phyloP scores from a whole-genome alignment of 257 asterid genomes.

The Eustoma russellianum region DNA sequence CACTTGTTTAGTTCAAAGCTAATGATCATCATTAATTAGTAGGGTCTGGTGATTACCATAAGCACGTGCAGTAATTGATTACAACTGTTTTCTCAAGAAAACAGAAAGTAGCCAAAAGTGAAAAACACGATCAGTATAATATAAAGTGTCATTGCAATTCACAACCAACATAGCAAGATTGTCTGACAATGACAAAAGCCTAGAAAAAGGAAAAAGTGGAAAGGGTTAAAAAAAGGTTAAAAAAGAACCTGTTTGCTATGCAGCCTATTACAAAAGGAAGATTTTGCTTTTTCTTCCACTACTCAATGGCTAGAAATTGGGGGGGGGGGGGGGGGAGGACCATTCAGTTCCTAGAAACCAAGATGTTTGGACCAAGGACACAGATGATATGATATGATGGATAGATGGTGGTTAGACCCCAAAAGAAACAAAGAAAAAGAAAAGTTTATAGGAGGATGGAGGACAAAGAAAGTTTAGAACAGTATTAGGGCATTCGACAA shows the following conservation, averaged over 20 bases:
- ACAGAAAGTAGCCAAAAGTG: conserved; percentile 1
- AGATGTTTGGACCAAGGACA: conserved; percentile 25
- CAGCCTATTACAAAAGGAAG: conserved; percentile 42
- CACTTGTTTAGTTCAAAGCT: not conserved
- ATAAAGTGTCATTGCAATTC: conserved; percentile 10
- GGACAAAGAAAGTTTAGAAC: conserved; percentile 5
- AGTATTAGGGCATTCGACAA: conserved; percentile 33
- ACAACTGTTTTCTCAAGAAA: conserved; percentile 7
- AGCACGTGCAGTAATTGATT: conserved; percentile 19
- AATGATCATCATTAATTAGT: conserved; percentile 13
- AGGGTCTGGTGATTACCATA: conserved; percentile 7
- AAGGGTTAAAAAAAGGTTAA: not conserved
- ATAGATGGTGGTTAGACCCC: conserved; percentile 21
- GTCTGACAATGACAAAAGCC: conserved; percentile 34
- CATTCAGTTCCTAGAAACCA: conserved; percentile 33
- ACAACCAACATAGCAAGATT: conserved; percentile 28
- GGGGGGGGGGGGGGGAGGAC: conserved; percentile 19
- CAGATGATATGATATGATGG: conserved; percentile 11
- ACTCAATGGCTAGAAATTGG: conserved; percentile 26
- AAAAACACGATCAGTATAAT: conserved; percentile 5
- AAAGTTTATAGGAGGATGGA: conserved; percentile 8
- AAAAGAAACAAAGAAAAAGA: conserved; percentile 1
- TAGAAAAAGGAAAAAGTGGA: conserved; percentile 5
- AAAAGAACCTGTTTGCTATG: conserved; percentile 30
- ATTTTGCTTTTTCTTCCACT: conserved; percentile 19